These are phyloP conservation scores for Diaporthe nobilis DNA, from an alignment of 2,329 filamentous ascomycete genomes.

Conservation along the genomic window DNA sequence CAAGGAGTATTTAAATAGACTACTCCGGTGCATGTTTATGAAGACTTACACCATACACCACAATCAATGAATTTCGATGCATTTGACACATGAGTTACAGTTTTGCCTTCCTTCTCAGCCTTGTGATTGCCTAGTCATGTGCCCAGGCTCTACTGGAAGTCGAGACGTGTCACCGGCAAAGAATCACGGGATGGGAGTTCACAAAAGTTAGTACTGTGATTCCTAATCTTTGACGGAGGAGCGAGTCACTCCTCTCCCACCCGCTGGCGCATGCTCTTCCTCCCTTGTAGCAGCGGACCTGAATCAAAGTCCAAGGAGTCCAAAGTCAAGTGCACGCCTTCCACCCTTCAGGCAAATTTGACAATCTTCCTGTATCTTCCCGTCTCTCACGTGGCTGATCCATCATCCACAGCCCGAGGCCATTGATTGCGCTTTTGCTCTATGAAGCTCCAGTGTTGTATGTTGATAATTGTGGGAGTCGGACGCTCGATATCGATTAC, in stretches of 20 bases:
- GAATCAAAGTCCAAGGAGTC: not conserved
- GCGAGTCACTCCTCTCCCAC: not conserved
- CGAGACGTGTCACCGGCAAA: not conserved
- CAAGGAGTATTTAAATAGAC: constrained; percentile 31
- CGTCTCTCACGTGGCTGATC: too few relatives aligned
- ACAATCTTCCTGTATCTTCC: too few relatives aligned
- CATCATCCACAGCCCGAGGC: not conserved
- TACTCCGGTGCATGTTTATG: not conserved
- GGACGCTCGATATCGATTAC: not conserved
- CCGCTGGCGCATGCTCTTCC: not conserved
- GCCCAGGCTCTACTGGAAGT: not conserved
- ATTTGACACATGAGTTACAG: not conserved
- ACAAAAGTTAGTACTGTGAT: not conserved
- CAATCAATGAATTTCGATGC: constrained; percentile 26
- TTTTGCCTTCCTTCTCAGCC: not conserved
- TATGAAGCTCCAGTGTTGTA: not conserved
- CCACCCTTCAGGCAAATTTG: too few relatives aligned
- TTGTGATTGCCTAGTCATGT: not conserved
- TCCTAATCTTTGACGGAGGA: not conserved
- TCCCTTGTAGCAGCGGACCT: not conserved
- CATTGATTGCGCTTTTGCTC: not conserved
- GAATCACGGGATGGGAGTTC: not conserved
- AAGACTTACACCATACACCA: constrained; percentile 27
- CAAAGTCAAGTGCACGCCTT: too few relatives aligned
- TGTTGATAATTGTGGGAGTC: not conserved